A percentile compares a stretch with the other conserved stretches of the same genome.
phyloP scores from a whole-genome alignment of 2,329 filamentous ascomycete genomes.

The Aplosporella prunicola region DNA sequence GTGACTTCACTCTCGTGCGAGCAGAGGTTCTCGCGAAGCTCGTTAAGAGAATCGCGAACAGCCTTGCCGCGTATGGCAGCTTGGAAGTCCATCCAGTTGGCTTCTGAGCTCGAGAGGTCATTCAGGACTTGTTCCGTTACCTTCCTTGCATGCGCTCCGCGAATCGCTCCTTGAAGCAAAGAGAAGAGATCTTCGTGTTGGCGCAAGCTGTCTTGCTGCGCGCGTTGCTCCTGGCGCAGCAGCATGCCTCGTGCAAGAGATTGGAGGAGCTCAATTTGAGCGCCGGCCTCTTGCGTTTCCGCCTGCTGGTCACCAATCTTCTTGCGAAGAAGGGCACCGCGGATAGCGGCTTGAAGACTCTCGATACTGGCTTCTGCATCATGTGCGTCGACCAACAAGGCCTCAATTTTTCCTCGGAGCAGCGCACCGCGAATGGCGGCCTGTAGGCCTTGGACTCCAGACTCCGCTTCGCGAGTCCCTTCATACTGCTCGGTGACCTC shows the following conservation, averaged over 20 bases:
- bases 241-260: constrained; percentile 34
- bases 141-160: constrained; percentile 39
- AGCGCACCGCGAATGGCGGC: constrained; percentile 56
- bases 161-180: constrained; percentile 55
- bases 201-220: constrained; percentile 26
- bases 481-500: constrained; percentile 45
- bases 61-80: constrained; percentile 5
- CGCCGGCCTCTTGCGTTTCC: constrained; percentile 14
- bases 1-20: not conserved
- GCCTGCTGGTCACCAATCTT: constrained; percentile 21
- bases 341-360: constrained; percentile 39
- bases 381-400: constrained; percentile 23
- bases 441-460: constrained; percentile 45
- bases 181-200: constrained; percentile 34
- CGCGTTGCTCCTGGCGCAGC: constrained; percentile 26
- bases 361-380: constrained; percentile 48
- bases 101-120: constrained; percentile 32
- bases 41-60: not conserved
- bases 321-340: constrained; percentile 56
- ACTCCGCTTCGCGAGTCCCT: constrained; percentile 53
- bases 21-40: not conserved
- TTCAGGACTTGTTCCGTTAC: constrained; percentile 31
- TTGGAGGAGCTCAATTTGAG: constrained; percentile 24
- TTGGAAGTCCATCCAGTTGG: constrained; percentile 34
- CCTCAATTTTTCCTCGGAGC: constrained; percentile 47